Base-by-base conservation (phyloP, 768 basidiomycete species). In the Ramaria sp. region DNA sequence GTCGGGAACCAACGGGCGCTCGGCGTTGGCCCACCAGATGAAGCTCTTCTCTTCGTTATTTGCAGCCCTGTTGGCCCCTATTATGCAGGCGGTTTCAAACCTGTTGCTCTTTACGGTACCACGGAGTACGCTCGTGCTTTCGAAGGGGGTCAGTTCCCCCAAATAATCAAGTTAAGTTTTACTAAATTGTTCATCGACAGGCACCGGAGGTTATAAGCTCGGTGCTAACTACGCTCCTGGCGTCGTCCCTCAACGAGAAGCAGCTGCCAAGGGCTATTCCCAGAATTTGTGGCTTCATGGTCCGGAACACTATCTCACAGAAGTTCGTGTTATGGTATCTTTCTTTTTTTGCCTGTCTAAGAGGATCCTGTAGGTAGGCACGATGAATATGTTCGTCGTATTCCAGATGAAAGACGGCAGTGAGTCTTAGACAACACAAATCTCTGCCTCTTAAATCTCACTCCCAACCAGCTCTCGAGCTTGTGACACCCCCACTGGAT, bases 231-330 rank as follows among this genome's bases (percentile, higher is more conserved):
- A 94, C 63, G 91, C 89, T 0, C 88, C 91, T 0, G 85, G 86
- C 7, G 82, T 94, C 24, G 75, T 90, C 28, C 88, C 92, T 3
- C 92, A 96, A 64, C 83, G 82, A 61, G 70, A 77, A 55, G 92
- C 89, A 22, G 82, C 82, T 1, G 68, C 76, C 30, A 71, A 78
- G 55, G 92, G 92, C 15, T 94, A 96, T 65, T 77, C 77, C 15
- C 92, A 95, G 63, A 94, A 91, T 65, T 74, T 95, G 9, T 95
- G 92, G 92, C 72, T 95, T 32, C 79, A 88, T 57, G 92, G 91
- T 0, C 71, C 61, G 56, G 72, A 67, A 43, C 69, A 64, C 55
- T 64, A 71, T 57, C 61, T 78, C 48, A 79, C 77, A 3, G 78
- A 78, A 65, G 72, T 71, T 51, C 47, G 62, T 57, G 62, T 64